phyloP scores from a whole-genome alignment of 192 early-diverging fungal genomes.

The Backusella sp. region DNA sequence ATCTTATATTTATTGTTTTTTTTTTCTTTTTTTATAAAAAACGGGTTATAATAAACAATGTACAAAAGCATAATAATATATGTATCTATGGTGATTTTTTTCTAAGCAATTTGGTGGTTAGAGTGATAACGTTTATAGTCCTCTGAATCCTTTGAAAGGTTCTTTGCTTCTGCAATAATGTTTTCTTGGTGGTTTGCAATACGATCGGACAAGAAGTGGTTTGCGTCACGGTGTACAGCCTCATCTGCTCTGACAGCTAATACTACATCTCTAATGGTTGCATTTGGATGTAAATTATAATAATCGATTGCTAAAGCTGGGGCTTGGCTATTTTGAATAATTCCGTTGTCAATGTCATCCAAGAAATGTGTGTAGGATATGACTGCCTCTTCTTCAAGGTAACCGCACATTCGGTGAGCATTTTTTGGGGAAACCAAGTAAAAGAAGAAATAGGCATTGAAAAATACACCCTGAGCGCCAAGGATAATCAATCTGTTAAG shows the following conservation, averaged over 20 bases:
- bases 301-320: constrained; percentile 85
- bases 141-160: background rate
- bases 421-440: constrained; percentile 79
- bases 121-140: background rate
- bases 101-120: background rate
- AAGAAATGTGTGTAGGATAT: constrained; percentile 88
- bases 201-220: constrained; percentile 83
- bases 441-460: constrained; percentile 85
- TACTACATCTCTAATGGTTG: constrained; percentile 83
- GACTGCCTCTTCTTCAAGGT: constrained; percentile 93
- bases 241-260: constrained; percentile 90
- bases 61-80: background rate
- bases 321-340: constrained; percentile 66
- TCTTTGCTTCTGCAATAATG: constrained; percentile 36
- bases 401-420: constrained; percentile 85
- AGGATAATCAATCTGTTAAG: constrained; percentile 69
- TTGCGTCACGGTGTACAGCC: constrained; percentile 84
- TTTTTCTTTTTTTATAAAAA: background rate
- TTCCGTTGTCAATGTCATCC: constrained; percentile 66
- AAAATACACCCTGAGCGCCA: constrained; percentile 84
- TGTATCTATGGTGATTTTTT: background rate
- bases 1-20: background rate
- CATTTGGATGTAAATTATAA: constrained; percentile 72
- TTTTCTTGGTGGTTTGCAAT: constrained; percentile 50
- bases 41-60: background rate